Percentiles rank a stretch among this genome's conserved stretches.
Evolutionary conservation across 768 basidiomycete species (phyloP).

Genomic region (Mycena indigotica): DNA sequence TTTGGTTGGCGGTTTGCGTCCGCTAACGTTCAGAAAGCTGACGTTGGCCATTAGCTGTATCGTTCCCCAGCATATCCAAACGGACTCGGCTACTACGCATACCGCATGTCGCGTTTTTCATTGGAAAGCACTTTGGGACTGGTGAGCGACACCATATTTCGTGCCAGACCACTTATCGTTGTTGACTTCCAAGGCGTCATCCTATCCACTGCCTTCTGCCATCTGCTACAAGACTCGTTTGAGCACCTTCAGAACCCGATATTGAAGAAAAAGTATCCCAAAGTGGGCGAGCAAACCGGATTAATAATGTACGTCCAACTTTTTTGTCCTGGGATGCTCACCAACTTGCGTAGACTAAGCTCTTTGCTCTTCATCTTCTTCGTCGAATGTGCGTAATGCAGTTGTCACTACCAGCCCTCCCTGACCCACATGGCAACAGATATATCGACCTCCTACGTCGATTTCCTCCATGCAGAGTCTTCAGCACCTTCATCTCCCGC

Average conservation of each 20-base stretch:
- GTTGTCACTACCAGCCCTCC: not conserved
- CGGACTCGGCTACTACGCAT: conserved; percentile 55
- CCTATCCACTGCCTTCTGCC: conserved; percentile 79
- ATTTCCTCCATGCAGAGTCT: conserved; percentile 63
- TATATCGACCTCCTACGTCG: conserved; percentile 73
- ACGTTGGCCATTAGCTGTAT: conserved; percentile 50
- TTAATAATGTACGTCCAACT: conserved; percentile 66
- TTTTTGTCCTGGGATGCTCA: not conserved
- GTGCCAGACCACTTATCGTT: too few species aligned
- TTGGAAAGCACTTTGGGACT: conserved; percentile 89
- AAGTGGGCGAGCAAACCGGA: conserved; percentile 62
- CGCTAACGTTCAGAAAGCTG: not conserved
- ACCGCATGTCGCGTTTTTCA: conserved; percentile 72
- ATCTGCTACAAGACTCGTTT: conserved; percentile 79
- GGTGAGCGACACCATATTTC: conserved; percentile 35
- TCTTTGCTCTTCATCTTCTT: conserved; percentile 75
- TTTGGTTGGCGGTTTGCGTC: conserved; percentile 48
- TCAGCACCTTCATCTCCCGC: conserved; percentile 50
- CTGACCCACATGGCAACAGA: conserved; percentile 42
- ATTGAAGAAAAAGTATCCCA: conserved; percentile 48
- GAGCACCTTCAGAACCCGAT: conserved; percentile 51
- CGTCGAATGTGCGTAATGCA: conserved; percentile 66
- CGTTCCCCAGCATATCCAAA: conserved; percentile 69
- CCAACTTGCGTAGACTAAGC: conserved; percentile 44
- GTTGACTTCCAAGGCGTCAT: conserved; percentile 60